Percentiles rank a stretch among this genome's conserved stretches.
Evolutionary conservation across 495 filamentous ascomycete species (phyloP).

Genomic region (Bacidia gigantensis): DNA sequence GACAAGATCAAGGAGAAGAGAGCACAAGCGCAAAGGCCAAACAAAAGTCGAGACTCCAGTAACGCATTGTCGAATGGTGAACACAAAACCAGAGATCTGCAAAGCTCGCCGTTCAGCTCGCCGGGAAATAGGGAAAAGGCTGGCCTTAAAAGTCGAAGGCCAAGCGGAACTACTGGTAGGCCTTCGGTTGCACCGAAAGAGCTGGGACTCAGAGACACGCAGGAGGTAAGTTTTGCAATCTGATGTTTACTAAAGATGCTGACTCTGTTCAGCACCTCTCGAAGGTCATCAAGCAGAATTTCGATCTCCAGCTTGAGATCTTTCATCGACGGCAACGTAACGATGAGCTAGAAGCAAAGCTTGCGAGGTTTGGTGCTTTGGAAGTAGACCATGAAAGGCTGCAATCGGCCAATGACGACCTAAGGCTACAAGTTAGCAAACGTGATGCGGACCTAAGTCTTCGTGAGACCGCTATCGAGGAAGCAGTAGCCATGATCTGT

Average conservation of each 20-base stretch:
- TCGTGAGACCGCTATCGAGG: constrained; percentile 62
- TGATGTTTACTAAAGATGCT: constrained; percentile 1
- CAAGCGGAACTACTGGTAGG: constrained; percentile 22
- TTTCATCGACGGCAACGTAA: constrained; percentile 56
- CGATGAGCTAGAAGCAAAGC: constrained; percentile 50
- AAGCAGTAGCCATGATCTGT: constrained; percentile 71
- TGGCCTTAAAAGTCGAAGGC: constrained; percentile 25
- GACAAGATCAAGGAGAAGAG: constrained; percentile 33
- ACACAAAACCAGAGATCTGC: constrained; percentile 2
- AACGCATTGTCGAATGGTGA: constrained; percentile 19
- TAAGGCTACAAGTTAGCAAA: constrained; percentile 57
- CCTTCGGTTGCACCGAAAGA: constrained; percentile 28
- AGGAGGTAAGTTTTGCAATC: constrained; percentile 26
- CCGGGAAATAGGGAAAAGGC: constrained; percentile 24
- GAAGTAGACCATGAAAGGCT: constrained; percentile 54
- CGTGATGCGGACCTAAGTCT: constrained; percentile 65
- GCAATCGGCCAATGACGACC: constrained; percentile 52
- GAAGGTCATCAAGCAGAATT: constrained; percentile 74
- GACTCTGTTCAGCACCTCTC: constrained; percentile 31
- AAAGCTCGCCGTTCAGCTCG: constrained; percentile 22
- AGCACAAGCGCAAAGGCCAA: constrained; percentile 25
- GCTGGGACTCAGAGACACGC: constrained; percentile 39
- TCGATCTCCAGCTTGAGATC: constrained; percentile 76
- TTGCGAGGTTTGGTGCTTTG: constrained; percentile 52
- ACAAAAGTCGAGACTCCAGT: constrained; percentile 22